Base-by-base conservation (phyloP, 352 stramenopile species). In the Thalassiosira pacifica region DNA sequence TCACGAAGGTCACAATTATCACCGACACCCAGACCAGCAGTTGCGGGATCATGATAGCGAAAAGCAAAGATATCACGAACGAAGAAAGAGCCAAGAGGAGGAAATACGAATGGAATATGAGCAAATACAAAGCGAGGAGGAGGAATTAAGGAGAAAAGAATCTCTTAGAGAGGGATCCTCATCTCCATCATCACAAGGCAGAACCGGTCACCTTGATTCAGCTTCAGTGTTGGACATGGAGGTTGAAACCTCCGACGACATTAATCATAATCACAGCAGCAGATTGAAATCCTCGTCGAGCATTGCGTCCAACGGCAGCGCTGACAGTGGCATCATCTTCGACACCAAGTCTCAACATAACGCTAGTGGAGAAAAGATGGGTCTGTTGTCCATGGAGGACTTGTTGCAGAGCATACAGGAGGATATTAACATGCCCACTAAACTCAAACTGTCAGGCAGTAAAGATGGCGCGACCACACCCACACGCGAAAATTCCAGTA, bases 341-440 rank as follows among this genome's bases (percentile, higher is more conserved):
- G 34, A 42, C 4, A 42, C 34, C 34, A 42, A 11, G 34, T 42
- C 34, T 10, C 34, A 42, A 42, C 4, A 42, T 13, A 18, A 52
- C 26, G 60, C 18, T 3, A 34, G 16, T 22, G 37, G 55, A 10
- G 29, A 19, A 1, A 24, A 40, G 18, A 24, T 55, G 5, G 70
- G 70, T 11, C 19, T 68, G 6, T 29, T 79, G 18, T 79, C 71
- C 0, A 68, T 79, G 53, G 57, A 79, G 32, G 71, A 79, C 57
- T 52, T 79, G 57, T 24, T 79, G 42, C 55, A 61, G 32, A 70
- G 55, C 3, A 79, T 79, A 48, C 40, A 67, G 22, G 61, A 79
- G 29, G 71, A 79, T 8, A 64, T 76, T 76, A 55, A 27, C 31
- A 32, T 70, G 48, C 6, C 68, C 34, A 53, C 11, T 22, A 32